A percentile compares a stretch with the other conserved stretches of the same genome.
Evolutionary conservation across 2,329 filamentous ascomycete species (phyloP).

Genomic region (Fusarium aywerte): DNA sequence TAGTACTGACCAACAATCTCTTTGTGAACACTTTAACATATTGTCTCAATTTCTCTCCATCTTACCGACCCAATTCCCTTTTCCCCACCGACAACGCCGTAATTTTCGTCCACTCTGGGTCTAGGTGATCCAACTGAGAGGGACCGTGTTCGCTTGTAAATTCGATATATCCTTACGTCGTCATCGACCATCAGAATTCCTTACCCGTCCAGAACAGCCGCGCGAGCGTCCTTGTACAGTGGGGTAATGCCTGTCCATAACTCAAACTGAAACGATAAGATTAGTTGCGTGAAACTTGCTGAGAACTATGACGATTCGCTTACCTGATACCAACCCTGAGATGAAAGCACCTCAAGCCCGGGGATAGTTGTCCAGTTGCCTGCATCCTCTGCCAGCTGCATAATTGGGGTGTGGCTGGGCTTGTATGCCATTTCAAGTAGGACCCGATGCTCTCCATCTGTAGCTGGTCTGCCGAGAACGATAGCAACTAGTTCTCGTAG

Average conservation of each 20-base stretch:
- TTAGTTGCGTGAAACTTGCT: slow-evolving; percentile 32
- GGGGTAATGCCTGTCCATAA: slow-evolving; percentile 86
- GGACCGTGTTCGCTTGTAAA: slow-evolving; percentile 1
- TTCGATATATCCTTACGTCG: slow-evolving; percentile 3
- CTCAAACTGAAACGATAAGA: slow-evolving; percentile 67
- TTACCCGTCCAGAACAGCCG: slow-evolving; percentile 61
- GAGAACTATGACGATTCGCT: slow-evolving; percentile 45
- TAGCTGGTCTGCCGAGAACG: slow-evolving; percentile 58
- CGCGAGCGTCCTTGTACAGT: slow-evolving; percentile 75
- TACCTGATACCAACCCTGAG: slow-evolving; percentile 90
- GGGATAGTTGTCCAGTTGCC: slow-evolving; percentile 83
- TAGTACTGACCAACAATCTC: background rate
- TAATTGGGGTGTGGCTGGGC: slow-evolving; percentile 82
- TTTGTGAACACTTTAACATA: slow-evolving; percentile 1
- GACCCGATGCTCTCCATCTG: slow-evolving; percentile 61
- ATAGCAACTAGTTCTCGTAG: slow-evolving; percentile 73
- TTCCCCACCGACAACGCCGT: slow-evolving; percentile 23
- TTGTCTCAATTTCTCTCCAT: slow-evolving; percentile 9
- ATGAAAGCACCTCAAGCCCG: slow-evolving; percentile 87
- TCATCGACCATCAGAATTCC: background rate
- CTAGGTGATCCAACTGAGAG: background rate
- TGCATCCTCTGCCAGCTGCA: slow-evolving; percentile 80
- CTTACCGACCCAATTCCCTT: slow-evolving; percentile 1
- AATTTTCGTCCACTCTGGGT: slow-evolving; percentile 1
- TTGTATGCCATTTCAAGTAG: slow-evolving; percentile 98